Percentiles rank a stretch among this genome's conserved stretches.
Conservation (phyloP, 495 filamentous ascomycete species). For the Aspergillus homomorphus region DNA sequence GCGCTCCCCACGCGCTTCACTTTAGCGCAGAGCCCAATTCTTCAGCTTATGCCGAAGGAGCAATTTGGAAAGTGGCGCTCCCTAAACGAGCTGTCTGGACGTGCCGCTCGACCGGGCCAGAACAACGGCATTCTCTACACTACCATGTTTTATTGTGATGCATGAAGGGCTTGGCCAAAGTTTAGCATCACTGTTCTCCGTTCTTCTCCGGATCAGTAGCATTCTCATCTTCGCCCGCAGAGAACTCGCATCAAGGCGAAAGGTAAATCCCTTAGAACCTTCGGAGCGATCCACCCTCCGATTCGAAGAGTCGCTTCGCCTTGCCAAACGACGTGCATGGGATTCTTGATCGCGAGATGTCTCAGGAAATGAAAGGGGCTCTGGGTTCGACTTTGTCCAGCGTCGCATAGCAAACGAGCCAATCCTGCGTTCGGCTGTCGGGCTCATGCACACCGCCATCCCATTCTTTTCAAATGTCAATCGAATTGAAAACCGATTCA, state of each 20-base stretch:
- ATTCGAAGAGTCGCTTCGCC: background rate
- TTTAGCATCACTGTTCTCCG: background rate
- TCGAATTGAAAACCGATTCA: slow-evolving; percentile 1
- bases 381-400: background rate
- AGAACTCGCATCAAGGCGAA: background rate
- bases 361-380: background rate
- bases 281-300: background rate
- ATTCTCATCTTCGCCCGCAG: background rate
- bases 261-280: background rate
- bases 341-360: background rate
- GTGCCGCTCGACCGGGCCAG: slow-evolving; percentile 1
- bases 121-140: slow-evolving; percentile 13
- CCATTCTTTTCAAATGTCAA: background rate
- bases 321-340: background rate
- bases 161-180: background rate
- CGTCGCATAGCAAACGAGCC: background rate
- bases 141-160: background rate
- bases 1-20: slow-evolving; percentile 12
- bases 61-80: slow-evolving; percentile 13
- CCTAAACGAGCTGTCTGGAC: slow-evolving; percentile 5
- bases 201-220: background rate
- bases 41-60: slow-evolving; percentile 4
- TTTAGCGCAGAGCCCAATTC: slow-evolving; percentile 11
- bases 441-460: slow-evolving; percentile 22
- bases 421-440: slow-evolving; percentile 8